Base-by-base conservation (phyloP, 805 yeast genomes). In the Alloascoidea africana region DNA sequence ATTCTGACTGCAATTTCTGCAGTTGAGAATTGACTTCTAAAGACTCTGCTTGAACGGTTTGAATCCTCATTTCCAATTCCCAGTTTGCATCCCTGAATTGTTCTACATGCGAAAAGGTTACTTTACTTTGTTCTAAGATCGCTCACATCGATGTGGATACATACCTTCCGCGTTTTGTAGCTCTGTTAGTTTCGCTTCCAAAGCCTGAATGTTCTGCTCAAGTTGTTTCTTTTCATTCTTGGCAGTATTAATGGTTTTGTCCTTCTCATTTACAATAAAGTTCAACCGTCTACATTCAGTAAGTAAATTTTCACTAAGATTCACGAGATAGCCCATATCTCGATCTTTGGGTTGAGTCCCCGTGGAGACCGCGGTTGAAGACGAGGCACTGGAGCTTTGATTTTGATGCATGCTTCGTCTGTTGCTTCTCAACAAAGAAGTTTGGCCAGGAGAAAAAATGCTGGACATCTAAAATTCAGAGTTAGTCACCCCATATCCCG, bases 41-140 rank as follows among this genome's bases (percentile, higher is more conserved):
- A 18, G 46, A 17, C 32, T 51, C 46, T 3, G 44, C 40, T 27
- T 42, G 42, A 8, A 48, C 46, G 34, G 53, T 54, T 36, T 58
- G 56, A 4, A 58, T 39, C 35, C 53, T 50, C 16, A 52, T 42
- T 36, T 55, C 60, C 23, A 59, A 46, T 32, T 56, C 49, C 63
- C 63, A 58, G 35, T 58, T 54, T 32, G 54, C 60, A 16, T 55
- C 58, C 30, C 52, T 49, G 41, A 44, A 46, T 6, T 46, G 43
- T 23, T 56, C 60, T 37, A 34, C 18, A 13, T 37, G 39, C n/a
- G n/a, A n/a, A n/a, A n/a, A n/a, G n/a, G n/a, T n/a, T n/a, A n/a
- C n/a, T n/a, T n/a, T n/a, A n/a, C n/a, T n/a, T n/a, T n/a, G n/a
- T n/a, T n/a, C n/a, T n/a, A n/a, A n/a, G n/a, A n/a, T n/a, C n/a